Evolutionary conservation across 1,139 yeast species (phyloP), one percentile per base, ranked within the genome.

Genomic region (Yamadazyma triangularis): DNA sequence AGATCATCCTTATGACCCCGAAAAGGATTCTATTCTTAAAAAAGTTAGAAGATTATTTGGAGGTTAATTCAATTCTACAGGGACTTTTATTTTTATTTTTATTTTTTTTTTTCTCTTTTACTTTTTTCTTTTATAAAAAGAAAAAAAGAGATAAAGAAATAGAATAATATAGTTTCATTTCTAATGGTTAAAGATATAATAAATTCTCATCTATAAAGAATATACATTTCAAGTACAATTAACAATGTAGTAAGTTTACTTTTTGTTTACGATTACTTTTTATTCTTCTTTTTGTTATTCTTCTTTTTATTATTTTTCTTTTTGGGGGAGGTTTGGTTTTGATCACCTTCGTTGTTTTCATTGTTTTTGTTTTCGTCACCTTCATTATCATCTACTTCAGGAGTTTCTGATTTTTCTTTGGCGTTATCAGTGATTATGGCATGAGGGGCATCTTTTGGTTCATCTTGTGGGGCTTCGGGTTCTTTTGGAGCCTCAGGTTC

Each of bases 1-100:
- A 65, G 99, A 91, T 53, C 97, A 91, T 56, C 98, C 99, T 14
- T 91, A 91, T 56, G 89, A 91, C 58, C 98, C 98, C 15, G 97
- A 89, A 58, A 93, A 89, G 77, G 99, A 91, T 60, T 83, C 95
- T 14, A 88, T 91, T 33, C 72, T 91, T 63, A 81, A 93, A 64
- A 82, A 94, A 56, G 98, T 91, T 20, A 83, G 95, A 67, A 79
- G 95, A 56, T 67, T 91, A 44, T 89, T 89, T 65, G 97, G 97
- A 27, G 97, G 89, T 63, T 87, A 68, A 29, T 26, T 18, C 20
- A 18, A 18, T 18, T 18, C 20, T 18, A 18, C 20, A 56, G 58
- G 59, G 64, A n/a, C n/a, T n/a, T n/a, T n/a, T n/a, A n/a, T n/a
- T 7, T 7, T 18, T 7, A 18, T 9, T 18, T 18, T 18, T 18